Evolutionary conservation across 2,329 filamentous ascomycete genomes (phyloP).

Genomic region (Xylariaceae sp.): DNA sequence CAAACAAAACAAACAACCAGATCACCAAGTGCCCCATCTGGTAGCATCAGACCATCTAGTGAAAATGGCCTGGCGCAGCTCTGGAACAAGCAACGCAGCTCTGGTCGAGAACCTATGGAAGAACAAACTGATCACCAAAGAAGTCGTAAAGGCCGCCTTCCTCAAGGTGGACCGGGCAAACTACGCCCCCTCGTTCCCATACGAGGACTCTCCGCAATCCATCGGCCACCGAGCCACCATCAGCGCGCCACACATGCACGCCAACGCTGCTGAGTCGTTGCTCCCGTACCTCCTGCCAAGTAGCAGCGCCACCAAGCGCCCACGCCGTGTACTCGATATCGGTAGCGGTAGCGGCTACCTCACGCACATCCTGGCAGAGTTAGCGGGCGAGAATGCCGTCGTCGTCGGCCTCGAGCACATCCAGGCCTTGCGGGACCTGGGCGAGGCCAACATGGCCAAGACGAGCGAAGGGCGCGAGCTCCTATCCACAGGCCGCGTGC

Average conservation of each 20-base stretch:
- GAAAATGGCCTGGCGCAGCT: conserved; percentile 86
- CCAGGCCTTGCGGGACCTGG: conserved; percentile 53
- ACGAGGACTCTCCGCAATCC: conserved; percentile 53
- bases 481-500: conserved; percentile 58
- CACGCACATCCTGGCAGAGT: conserved; percentile 78
- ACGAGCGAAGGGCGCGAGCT: conserved; percentile 52
- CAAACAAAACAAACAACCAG: too few relatives aligned
- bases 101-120: conserved; percentile 72
- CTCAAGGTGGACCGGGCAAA: conserved; percentile 78
- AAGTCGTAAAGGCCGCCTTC: conserved; percentile 74
- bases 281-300: conserved; percentile 39
- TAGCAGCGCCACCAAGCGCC: conserved; percentile 10
- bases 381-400: conserved; percentile 50
- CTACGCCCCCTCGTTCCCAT: conserved; percentile 67
- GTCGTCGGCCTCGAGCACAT: conserved; percentile 77
- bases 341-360: conserved; percentile 77
- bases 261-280: conserved; percentile 46
- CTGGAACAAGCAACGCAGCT: conserved; percentile 65
- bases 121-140: conserved; percentile 66
- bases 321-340: conserved; percentile 61
- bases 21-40: neutral
- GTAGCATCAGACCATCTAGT: neutral
- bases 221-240: conserved; percentile 54
- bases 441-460: conserved; percentile 60
- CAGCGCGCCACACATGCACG: conserved; percentile 58